Conservation (phyloP, 148 eudicot genomes). For the Fagopyrum homotropicum region DNA sequence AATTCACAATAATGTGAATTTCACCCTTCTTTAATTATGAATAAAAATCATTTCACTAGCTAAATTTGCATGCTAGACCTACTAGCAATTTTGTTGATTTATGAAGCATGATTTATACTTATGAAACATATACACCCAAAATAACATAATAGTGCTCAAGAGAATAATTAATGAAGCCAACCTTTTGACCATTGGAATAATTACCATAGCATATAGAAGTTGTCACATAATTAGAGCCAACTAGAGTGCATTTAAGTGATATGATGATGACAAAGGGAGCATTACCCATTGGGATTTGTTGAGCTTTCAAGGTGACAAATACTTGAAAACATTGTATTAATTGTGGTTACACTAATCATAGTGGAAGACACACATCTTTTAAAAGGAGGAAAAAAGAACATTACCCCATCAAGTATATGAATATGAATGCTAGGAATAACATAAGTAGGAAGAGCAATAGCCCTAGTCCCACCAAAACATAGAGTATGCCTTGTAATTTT, state of each 20-base stretch:
- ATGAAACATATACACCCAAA: slow-evolving; percentile 4
- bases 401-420: neutral
- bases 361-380: neutral
- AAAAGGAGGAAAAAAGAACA: neutral
- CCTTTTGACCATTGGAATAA: neutral
- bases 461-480: neutral
- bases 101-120: neutral
- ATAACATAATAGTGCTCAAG: neutral
- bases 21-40: neutral
- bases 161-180: slow-evolving; percentile 1
- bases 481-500: neutral
- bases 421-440: neutral
- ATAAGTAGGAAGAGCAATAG: neutral
- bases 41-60: neutral
- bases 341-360: slow-evolving; percentile 12
- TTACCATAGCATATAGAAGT: slow-evolving; percentile 1
- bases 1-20: neutral
- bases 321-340: neutral
- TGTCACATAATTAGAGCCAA: slow-evolving; percentile 10
- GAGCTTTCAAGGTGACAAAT: slow-evolving; percentile 5
- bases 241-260: slow-evolving; percentile 3
- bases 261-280: slow-evolving; percentile 5
- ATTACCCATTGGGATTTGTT: neutral
- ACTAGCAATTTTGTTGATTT: slow-evolving; percentile 3
- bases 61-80: slow-evolving; percentile 1